phyloP scores from a whole-genome alignment of 2,329 filamentous ascomycete species.

The Rhexocercosporidium sp. region DNA sequence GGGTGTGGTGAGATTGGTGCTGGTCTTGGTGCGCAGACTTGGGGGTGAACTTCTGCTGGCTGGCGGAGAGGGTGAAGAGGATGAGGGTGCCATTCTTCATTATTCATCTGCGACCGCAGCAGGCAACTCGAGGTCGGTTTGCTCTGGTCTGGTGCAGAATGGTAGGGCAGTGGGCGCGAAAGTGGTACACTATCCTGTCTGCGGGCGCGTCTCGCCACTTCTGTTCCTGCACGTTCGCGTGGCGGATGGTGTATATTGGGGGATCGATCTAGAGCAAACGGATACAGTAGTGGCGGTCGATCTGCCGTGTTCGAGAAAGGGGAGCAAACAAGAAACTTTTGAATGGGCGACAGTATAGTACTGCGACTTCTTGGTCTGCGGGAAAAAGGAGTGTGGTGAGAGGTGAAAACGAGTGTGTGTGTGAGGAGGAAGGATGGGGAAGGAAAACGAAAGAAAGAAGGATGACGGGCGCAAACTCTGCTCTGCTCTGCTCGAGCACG shows the following conservation, averaged over 20 bases:
- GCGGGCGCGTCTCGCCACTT: neutral
- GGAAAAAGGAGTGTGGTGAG: constrained; percentile 1
- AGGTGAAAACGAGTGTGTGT: neutral
- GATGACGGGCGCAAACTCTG: neutral
- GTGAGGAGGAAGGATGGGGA: neutral
- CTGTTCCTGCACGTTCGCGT: constrained; percentile 7
- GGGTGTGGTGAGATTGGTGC: constrained; percentile 14
- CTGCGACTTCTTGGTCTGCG: neutral
- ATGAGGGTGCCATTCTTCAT: constrained; percentile 14
- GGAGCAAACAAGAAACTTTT: neutral
- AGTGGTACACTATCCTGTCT: neutral
- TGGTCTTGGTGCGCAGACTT: constrained; percentile 20
- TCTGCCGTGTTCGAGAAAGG: neutral
- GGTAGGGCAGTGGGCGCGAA: neutral
- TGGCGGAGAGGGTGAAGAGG: neutral
- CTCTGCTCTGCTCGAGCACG: neutral
- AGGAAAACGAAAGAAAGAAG: neutral
- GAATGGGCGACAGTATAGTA: neutral
- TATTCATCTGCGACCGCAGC: neutral
- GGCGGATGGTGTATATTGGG: neutral
- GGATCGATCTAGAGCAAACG: neutral
- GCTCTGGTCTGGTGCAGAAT: neutral
- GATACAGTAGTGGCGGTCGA: neutral
- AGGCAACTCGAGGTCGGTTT: neutral
- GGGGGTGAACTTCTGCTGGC: neutral